These are phyloP conservation scores for Suillus luteus DNA, from an alignment of 768 basidiomycete species.

Conservation along the genomic window DNA sequence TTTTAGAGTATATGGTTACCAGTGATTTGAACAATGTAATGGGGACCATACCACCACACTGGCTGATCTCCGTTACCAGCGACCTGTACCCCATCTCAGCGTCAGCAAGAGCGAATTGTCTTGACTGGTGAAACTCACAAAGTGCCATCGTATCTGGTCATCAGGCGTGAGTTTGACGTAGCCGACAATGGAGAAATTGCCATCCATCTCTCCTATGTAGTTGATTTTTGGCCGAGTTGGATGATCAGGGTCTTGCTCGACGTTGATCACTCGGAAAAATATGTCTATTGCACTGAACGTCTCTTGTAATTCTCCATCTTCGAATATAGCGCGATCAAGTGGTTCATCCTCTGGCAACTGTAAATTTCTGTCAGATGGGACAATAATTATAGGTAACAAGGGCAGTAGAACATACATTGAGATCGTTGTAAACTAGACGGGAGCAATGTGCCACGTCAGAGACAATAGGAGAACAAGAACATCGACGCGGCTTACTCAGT, in stretches of 20 bases:
- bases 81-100: constrained; percentile 32
- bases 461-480: not conserved
- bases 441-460: constrained; percentile 10
- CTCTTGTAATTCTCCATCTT: constrained; percentile 51
- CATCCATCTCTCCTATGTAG: constrained; percentile 54
- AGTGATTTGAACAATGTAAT: not conserved
- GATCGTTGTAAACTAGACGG: constrained; percentile 52
- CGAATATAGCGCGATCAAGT: constrained; percentile 51
- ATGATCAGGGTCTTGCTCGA: constrained; percentile 47
- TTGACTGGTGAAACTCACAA: constrained; percentile 43
- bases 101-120: constrained; percentile 11
- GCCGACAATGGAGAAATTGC: constrained; percentile 52
- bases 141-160: constrained; percentile 61
- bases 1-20: not conserved
- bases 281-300: constrained; percentile 52
- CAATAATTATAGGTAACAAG: not conserved
- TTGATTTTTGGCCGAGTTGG: constrained; percentile 55
- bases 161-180: constrained; percentile 58
- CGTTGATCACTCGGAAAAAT: constrained; percentile 43
- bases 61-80: constrained; percentile 54
- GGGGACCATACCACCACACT: constrained; percentile 53
- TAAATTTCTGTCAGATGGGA: constrained; percentile 10
- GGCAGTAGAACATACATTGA: constrained; percentile 25
- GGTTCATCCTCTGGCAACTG: constrained; percentile 34
- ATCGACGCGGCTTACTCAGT: constrained; percentile 45